Evolutionary conservation across 106 monocot genomes (phyloP).

Genomic region (Dioscorea alata): DNA sequence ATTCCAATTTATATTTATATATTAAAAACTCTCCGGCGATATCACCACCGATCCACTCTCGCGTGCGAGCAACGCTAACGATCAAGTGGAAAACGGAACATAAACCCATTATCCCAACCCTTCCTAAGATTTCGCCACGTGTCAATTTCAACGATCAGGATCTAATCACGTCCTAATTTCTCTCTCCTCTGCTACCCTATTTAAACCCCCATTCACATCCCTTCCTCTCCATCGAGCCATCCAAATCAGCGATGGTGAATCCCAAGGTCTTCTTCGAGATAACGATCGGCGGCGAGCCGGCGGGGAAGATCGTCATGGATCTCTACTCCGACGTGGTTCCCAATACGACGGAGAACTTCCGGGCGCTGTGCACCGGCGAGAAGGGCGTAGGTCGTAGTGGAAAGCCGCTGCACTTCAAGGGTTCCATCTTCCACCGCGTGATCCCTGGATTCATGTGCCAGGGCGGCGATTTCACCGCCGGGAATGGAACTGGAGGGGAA

Average conservation of each 20-base stretch:
- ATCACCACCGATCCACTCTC: too few relatives aligned
- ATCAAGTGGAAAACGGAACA: too few relatives aligned
- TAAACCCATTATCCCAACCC: too few relatives aligned
- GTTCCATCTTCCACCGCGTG: constrained; percentile 73
- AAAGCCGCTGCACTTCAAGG: constrained; percentile 84
- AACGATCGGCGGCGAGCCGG: constrained; percentile 26
- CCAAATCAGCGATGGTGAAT: constrained; percentile 11
- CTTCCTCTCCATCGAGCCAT: neutral
- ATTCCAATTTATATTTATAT: too few relatives aligned
- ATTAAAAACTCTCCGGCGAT: too few relatives aligned
- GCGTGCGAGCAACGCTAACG: too few relatives aligned
- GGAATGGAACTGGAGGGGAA: constrained; percentile 84
- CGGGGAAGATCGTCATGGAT: constrained; percentile 56
- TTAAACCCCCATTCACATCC: too few relatives aligned
- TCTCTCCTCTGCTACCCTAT: too few relatives aligned
- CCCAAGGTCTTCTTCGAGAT: constrained; percentile 55
- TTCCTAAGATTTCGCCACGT: too few relatives aligned
- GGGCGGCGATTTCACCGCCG: constrained; percentile 88
- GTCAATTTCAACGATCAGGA: too few relatives aligned
- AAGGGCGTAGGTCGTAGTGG: constrained; percentile 52
- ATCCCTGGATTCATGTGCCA: constrained; percentile 92
- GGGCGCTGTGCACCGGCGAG: constrained; percentile 86
- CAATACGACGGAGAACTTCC: constrained; percentile 42
- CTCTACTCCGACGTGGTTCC: constrained; percentile 44
- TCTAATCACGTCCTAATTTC: too few relatives aligned